Percentiles rank a stretch among this genome's conserved stretches.
These are phyloP conservation scores for Marchantia paleacea DNA, from an alignment of 225 moss, liverwort and hornwort species.

Conservation along the genomic window DNA sequence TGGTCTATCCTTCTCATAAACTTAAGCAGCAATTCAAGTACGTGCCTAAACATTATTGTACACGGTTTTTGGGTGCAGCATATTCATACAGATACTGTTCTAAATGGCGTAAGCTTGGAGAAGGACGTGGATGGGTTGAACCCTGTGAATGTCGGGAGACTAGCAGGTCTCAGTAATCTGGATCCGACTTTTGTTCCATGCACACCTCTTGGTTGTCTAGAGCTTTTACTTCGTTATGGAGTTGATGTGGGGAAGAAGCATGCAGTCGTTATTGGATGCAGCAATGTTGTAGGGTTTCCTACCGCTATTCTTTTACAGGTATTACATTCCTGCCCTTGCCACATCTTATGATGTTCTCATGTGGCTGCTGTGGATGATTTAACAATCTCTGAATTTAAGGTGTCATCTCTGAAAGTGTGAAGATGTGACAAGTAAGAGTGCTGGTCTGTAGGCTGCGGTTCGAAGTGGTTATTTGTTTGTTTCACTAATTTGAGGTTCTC, in stretches of 20 bases:
- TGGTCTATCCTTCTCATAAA: neutral
- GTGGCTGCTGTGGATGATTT: no score
- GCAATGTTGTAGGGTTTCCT: slow-evolving; percentile 77
- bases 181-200: slow-evolving; percentile 85
- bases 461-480: neutral
- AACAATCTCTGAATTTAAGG: neutral
- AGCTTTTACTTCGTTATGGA: slow-evolving; percentile 61
- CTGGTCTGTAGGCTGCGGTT: neutral
- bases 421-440: neutral
- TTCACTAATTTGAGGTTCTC: neutral
- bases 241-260: slow-evolving; percentile 70
- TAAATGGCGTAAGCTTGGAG: slow-evolving; percentile 69
- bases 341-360: neutral
- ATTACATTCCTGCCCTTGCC: neutral
- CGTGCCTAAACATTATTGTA: no score
- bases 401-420: neutral
- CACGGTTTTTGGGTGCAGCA: slow-evolving; percentile 47
- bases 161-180: slow-evolving; percentile 42
- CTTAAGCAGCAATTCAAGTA: no score
- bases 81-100: slow-evolving; percentile 57
- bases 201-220: slow-evolving; percentile 78
- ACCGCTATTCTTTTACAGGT: slow-evolving; percentile 86
- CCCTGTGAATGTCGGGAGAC: slow-evolving; percentile 68
- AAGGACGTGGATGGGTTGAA: slow-evolving; percentile 96
- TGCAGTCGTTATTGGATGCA: slow-evolving; percentile 85